Base-by-base conservation (phyloP, 139 green algal species). In the Micromonas pusilla region DNA sequence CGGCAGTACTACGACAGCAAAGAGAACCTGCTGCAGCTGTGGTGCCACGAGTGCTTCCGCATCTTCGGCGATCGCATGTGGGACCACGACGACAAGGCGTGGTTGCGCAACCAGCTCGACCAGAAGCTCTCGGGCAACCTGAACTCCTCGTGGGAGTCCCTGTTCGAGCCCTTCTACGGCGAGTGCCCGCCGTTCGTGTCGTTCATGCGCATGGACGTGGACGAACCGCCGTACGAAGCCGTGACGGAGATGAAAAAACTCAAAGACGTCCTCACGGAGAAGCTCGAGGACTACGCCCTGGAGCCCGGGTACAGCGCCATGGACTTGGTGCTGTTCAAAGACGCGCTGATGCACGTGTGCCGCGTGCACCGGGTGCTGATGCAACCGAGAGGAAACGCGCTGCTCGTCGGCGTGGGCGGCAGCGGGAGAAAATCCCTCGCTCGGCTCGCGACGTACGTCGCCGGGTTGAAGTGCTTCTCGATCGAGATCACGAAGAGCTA, bases 371-470 rank as follows among this genome's bases (percentile, higher is more conserved):
- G 91, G 66, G 86, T 96, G 36, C 76, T 96, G 38, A 81, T 79
- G 33, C 91, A 95, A 82, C 90, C 91, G 25, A 81, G 88, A 32
- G 91, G 91, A 80, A 93, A 96, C 76, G 88, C 88, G 31, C 82
- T 96, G 80, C 83, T 96, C 76, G 90, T 94, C 37, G 91, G 91
- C n/a, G 88, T 96, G 16, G 91, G 91, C n/a, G 91, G 91, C 79
- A 87, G 71, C 72, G 91, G 91, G 23, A 83, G 91, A 53, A 94
- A 94, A 85, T 89, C 79, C 26, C 84, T 96, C 36, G 84, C 86
- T 1, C 84, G 88, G 9, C 88, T 96, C 45, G 88, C 91, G 20
- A 82, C 91, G 2, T 94, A 91, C 81, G 87, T 94, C 60, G 89
- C 88, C 21, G 90, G 91, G 68, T 79, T 89, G 66, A 92, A 90